Evolutionary conservation across 2,329 filamentous ascomycete species (phyloP).

Genomic region (Acrodontium crateriforme): DNA sequence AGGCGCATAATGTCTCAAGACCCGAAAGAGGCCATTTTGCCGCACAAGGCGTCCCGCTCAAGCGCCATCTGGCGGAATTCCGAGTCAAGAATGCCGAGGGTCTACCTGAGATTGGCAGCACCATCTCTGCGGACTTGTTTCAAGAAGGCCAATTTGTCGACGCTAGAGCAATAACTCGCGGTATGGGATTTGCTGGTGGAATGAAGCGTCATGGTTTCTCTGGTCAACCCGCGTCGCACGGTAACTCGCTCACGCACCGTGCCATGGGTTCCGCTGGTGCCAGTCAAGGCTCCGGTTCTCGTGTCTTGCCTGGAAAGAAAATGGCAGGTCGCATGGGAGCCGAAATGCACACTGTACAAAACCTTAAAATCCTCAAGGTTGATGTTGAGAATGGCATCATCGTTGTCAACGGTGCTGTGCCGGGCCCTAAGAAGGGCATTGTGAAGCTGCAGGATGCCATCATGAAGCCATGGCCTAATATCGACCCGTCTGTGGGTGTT

Average conservation of each 20-base stretch:
- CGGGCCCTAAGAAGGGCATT: conserved; percentile 73
- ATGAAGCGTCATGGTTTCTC: conserved; percentile 93
- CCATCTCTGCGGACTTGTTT: conserved; percentile 82
- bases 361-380: conserved; percentile 75
- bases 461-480: conserved; percentile 63
- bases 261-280: conserved; percentile 82
- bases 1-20: conserved; percentile 62
- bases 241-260: conserved; percentile 88
- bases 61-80: conserved; percentile 76
- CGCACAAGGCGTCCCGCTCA: conserved; percentile 65
- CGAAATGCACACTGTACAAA: conserved; percentile 78
- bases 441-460: conserved; percentile 82
- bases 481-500: conserved; percentile 17
- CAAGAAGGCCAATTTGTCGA: conserved; percentile 82
- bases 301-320: conserved; percentile 90
- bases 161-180: conserved; percentile 61
- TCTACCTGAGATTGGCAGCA: conserved; percentile 59
- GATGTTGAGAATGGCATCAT: conserved; percentile 77
- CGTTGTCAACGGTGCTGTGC: conserved; percentile 73
- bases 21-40: conserved; percentile 83
- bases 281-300: conserved; percentile 80
- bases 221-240: conserved; percentile 84
- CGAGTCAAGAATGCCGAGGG: conserved; percentile 61
- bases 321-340: conserved; percentile 96
- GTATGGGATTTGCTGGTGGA: conserved; percentile 89